Evolutionary conservation across 2,329 filamentous ascomycete genomes (phyloP), one percentile per base, ranked within the genome.

Genomic region (Berkeleyomyces rouxiae): DNA sequence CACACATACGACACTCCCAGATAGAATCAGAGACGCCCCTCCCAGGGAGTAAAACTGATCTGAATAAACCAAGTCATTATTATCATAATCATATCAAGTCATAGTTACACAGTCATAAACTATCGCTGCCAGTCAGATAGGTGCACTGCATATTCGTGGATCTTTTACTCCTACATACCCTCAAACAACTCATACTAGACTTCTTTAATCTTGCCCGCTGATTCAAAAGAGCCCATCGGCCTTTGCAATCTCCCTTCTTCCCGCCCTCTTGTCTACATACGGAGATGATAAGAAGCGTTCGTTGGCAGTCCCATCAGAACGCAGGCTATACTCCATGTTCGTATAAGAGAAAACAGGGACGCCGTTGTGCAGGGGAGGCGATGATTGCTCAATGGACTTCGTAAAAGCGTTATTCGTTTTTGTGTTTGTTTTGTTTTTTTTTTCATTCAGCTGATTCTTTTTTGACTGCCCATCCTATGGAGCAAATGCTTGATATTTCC

Each of bases 401-500:
- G 51, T 62, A 58, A 62, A 62, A 62, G 61, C 61, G 51, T 62
- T 62, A 47, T 42, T 62, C 42, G 44, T 58, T 58, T 63, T 43
- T 51, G 33, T 61, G 47, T 64, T 61, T 42, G 40, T 57, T 61
- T 53, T 60, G 53, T 61, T 62, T 65, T 58, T 65, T 64, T 65
- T 62, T 65, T 62, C 39, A 65, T 65, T 65, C 63, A 65, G 63
- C 61, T 64, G 62, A 64, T 61, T 64, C 62, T 64, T 65, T 64
- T 64, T 64, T 65, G 59, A 65, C 61, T 61, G 63, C 63, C 63
- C 64, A 65, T 65, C 63, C 64, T 65, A 64, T 64, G 64, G 64
- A 67, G 64, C 53, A 78, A 76, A 80, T 80, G 78, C 77, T 77
- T 76, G 76, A 78, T 76, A 77, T 78, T 79, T 81, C 79, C 77